phyloP scores from a whole-genome alignment of 345 rosid species.

The Pistacia vera region DNA sequence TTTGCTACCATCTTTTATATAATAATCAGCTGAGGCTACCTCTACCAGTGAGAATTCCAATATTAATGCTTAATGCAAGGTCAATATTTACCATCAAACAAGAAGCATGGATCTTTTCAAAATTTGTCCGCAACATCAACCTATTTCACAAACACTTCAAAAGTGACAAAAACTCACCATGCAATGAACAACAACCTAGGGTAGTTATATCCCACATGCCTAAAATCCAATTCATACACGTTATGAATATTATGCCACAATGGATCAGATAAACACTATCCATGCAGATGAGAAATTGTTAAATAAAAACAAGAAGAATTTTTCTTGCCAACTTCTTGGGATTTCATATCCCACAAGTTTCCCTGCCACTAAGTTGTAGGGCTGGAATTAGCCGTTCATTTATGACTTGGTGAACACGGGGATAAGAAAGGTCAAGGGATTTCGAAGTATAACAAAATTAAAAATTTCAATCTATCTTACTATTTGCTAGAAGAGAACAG shows the following conservation, averaged over 20 bases:
- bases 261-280: background rate
- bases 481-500: background rate
- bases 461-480: background rate
- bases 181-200: background rate
- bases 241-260: background rate
- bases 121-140: no score
- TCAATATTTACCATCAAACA: no score
- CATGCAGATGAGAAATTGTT: background rate
- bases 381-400: no score
- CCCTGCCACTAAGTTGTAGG: no score
- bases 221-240: background rate
- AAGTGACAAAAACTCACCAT: background rate
- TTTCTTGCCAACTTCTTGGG: no score
- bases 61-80: background rate
- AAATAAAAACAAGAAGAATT: background rate
- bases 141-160: background rate
- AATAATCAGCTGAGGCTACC: background rate
- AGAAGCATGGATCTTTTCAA: no score
- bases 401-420: no score
- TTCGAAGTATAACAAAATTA: no score
- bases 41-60: conserved; percentile 3
- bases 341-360: no score
- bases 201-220: background rate
- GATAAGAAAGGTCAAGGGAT: no score
- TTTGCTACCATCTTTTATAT: background rate